Conservation (phyloP, 202 grass and related monocot genomes). For the Setaria italica region DNA sequence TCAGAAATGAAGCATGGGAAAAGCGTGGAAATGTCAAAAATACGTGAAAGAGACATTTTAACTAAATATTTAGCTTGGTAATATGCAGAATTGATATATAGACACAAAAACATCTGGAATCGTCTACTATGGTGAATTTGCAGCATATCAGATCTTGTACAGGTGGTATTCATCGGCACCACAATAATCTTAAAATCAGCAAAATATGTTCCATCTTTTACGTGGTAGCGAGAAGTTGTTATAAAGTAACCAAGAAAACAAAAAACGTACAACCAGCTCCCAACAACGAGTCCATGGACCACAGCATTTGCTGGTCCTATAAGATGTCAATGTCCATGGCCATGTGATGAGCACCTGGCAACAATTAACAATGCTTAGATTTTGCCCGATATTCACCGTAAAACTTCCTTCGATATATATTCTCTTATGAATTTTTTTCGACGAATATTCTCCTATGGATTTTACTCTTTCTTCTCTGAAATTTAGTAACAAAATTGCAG, state of each 20-base stretch:
- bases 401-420: not conserved
- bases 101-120: conserved; percentile 8
- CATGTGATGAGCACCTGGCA: not conserved
- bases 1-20: not conserved
- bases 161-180: not conserved
- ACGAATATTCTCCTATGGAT: not conserved
- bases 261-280: not conserved
- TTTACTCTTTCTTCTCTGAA: not conserved
- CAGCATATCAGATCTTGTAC: not conserved
- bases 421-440: no score
- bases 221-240: not conserved
- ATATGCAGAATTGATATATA: not conserved
- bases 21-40: not conserved
- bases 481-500: not conserved
- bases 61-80: not conserved
- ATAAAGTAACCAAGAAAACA: not conserved
- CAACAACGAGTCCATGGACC: not conserved
- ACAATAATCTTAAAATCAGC: not conserved
- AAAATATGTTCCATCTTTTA: not conserved
- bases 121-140: not conserved
- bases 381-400: not conserved
- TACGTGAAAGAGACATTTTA: not conserved
- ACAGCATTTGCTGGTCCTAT: not conserved
- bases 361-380: not conserved
- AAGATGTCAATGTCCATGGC: not conserved